phyloP scores from a whole-genome alignment of 75 land plant genomes.

The Cunninghamia lanceolata region DNA sequence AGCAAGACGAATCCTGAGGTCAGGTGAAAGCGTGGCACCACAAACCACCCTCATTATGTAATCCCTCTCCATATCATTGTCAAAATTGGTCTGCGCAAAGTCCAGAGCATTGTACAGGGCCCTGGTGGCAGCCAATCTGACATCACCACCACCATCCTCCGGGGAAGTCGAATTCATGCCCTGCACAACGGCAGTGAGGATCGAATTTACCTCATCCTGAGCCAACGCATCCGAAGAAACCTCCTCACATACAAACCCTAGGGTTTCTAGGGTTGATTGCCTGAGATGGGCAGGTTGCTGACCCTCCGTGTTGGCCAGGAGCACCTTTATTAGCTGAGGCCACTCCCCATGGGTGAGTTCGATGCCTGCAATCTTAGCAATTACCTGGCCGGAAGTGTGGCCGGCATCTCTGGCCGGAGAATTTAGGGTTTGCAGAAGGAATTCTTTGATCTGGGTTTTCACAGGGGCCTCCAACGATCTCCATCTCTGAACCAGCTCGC shows the following conservation, averaged over 20 bases:
- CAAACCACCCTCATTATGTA: constrained; percentile 97
- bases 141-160: constrained; percentile 64
- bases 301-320: constrained; percentile 46
- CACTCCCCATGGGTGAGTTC: constrained; percentile 77
- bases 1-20: constrained; percentile 71
- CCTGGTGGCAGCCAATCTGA: constrained; percentile 77
- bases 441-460: constrained; percentile 65
- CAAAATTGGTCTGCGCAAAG: constrained; percentile 89
- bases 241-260: constrained; percentile 89
- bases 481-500: constrained; percentile 76
- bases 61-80: constrained; percentile 94
- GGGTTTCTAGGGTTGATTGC: constrained; percentile 85
- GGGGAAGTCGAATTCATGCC: constrained; percentile 53
- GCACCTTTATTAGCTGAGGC: constrained; percentile 52
- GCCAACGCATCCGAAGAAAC: constrained; percentile 79
- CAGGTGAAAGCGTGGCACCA: constrained; percentile 74
- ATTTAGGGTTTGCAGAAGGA: constrained; percentile 55
- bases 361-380: constrained; percentile 78
- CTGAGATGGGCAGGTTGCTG: constrained; percentile 61
- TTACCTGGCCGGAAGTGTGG: constrained; percentile 37
- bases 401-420: constrained; percentile 63
- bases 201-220: constrained; percentile 89
- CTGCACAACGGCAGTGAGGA: constrained; percentile 90
- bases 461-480: constrained; percentile 50
- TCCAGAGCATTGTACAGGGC: constrained; percentile 88